Evolutionary conservation across 768 basidiomycete genomes (phyloP), one percentile per base, ranked within the genome.

Genomic region (Boletus pseudo-olivaceus): DNA sequence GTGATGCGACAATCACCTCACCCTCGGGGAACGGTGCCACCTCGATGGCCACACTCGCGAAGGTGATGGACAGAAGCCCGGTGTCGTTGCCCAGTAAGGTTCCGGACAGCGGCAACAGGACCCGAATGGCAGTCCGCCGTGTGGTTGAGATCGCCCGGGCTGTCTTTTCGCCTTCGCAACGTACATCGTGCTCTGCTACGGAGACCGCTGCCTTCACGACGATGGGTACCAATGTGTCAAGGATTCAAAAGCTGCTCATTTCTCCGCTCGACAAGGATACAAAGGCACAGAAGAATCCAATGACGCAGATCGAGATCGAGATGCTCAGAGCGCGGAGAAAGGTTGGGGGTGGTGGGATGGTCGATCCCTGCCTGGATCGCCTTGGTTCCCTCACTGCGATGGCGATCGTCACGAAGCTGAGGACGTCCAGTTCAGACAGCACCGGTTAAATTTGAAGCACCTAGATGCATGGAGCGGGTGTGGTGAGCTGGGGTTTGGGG

Each of bases 221-320:
- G 1, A 6, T 6, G 9, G 40, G 47, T 5, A 26, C 37, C 3
- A 20, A 45, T 7, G 39, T 23, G 23, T 47, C 50, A 5, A 52
- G 33, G 20, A 30, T 57, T 20, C 53, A 45, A 1, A 52, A 45
- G 23, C 0, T 51, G 23, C 60, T 56, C 19, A 19, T 51, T 4
- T 44, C 61, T 8, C 30, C 49, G 33, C 54, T 55, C 4, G 56
- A 52, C 26, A 33, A 48, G 34, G 37, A 37, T 2, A 19, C 17
- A 11, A 52, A 54, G 27, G 42, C 8, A 8, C 51, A 45, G 17
- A 55, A 6, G 37, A 49, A 58, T 30, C 29, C 42, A 3, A 17
- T 5, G 20, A 57, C 49, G 4, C 50, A 49, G 17, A 56, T 46
- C 0, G 57, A 65, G 47, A 56, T 64, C 11, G 47, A 59, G 43